phyloP scores from a whole-genome alignment of 306 rosid genomes.

The Begonia loranthoides region DNA sequence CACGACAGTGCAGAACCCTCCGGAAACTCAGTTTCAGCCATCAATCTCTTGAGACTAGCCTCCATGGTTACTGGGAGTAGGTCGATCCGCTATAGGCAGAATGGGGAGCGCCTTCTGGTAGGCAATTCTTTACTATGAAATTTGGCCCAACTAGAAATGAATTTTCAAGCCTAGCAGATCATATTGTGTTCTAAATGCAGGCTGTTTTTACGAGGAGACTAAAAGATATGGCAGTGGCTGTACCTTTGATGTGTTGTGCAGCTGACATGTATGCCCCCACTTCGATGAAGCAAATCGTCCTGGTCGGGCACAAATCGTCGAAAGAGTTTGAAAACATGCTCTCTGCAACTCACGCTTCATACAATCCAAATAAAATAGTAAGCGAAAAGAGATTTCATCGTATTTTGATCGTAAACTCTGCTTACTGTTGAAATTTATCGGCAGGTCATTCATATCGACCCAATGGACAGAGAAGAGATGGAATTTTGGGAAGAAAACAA shows the following conservation, averaged over 20 bases:
- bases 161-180: too few relatives aligned
- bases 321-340: constrained; percentile 57
- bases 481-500: constrained; percentile 77
- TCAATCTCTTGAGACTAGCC: constrained; percentile 65
- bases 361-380: constrained; percentile 72
- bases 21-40: constrained; percentile 78
- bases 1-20: constrained; percentile 95
- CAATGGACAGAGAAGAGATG: constrained; percentile 45
- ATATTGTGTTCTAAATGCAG: constrained; percentile 20
- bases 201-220: constrained; percentile 75
- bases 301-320: constrained; percentile 49
- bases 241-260: constrained; percentile 96
- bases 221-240: constrained; percentile 75
- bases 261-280: constrained; percentile 57
- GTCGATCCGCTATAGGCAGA: constrained; percentile 46
- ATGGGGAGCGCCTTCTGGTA: constrained; percentile 87
- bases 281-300: constrained; percentile 57
- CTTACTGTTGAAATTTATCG: constrained; percentile 4
- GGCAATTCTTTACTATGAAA: neutral
- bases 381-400: constrained; percentile 9
- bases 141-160: too few relatives aligned
- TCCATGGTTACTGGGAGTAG: constrained; percentile 54
- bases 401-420: neutral
- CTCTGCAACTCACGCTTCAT: constrained; percentile 48
- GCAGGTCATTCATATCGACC: constrained; percentile 76